Conservation (phyloP, 768 basidiomycete species). For the Dictyophora rubrovolvata region DNA sequence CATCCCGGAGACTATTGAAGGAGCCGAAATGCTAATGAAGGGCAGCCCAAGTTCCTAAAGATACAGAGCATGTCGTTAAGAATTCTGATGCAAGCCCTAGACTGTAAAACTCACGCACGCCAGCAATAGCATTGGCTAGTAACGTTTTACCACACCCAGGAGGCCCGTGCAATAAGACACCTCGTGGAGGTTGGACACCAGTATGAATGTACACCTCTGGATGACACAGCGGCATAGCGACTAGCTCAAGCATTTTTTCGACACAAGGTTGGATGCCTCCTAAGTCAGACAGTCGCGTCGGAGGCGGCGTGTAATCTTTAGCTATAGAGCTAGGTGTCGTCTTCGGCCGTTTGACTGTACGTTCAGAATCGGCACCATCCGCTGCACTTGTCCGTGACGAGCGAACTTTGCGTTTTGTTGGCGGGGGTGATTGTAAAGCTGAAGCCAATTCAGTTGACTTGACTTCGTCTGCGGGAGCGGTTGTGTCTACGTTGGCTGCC, state of each 20-base stretch:
- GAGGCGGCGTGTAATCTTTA: constrained; percentile 66
- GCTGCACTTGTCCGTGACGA: constrained; percentile 29
- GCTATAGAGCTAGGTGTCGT: constrained; percentile 27
- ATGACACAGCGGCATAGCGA: constrained; percentile 89
- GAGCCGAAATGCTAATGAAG: constrained; percentile 90
- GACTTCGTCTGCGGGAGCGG: constrained; percentile 17
- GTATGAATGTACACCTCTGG: constrained; percentile 94
- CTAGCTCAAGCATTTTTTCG: constrained; percentile 92
- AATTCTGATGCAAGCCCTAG: neutral
- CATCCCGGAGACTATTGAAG: constrained; percentile 95
- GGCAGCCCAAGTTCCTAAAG: constrained; percentile 81
- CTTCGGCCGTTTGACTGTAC: constrained; percentile 50
- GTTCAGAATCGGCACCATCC: constrained; percentile 25
- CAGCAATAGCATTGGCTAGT: constrained; percentile 89
- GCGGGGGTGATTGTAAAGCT: constrained; percentile 13
- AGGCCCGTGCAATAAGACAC: constrained; percentile 88
- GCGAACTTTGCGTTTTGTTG: constrained; percentile 56
- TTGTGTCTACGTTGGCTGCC: constrained; percentile 12
- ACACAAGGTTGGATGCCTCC: constrained; percentile 82
- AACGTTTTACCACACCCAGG: constrained; percentile 97
- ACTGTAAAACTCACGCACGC: constrained; percentile 40
- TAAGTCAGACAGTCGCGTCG: constrained; percentile 69
- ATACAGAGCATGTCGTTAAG: neutral
- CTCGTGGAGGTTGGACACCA: constrained; percentile 85
- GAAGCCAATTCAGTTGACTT: constrained; percentile 13